A percentile compares a stretch with the other conserved stretches of the same genome.
Conservation (phyloP, 768 basidiomycete genomes). For the Pholiota conissans region DNA sequence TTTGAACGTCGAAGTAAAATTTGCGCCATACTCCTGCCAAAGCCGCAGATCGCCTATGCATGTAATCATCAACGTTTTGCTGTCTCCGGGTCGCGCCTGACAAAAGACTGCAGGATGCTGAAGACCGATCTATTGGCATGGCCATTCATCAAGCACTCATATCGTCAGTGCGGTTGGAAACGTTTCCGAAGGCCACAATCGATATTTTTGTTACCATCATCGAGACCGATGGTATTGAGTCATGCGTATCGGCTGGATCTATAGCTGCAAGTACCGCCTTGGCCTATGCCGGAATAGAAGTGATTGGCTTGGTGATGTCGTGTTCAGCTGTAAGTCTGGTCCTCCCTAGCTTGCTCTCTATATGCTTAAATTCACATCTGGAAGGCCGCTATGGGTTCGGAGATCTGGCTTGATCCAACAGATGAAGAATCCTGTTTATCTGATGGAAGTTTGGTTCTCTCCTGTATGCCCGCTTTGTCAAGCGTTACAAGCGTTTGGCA, state of each 20-base stretch:
- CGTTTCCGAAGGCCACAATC: slow-evolving; percentile 91
- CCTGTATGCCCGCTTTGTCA: slow-evolving; percentile 86
- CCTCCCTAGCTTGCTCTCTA: not conserved
- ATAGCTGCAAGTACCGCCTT: slow-evolving; percentile 90
- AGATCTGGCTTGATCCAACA: slow-evolving; percentile 81
- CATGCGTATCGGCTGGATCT: slow-evolving; percentile 82
- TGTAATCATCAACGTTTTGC: slow-evolving; percentile 45
- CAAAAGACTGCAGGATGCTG: slow-evolving; percentile 71
- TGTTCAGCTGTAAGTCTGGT: slow-evolving; percentile 66
- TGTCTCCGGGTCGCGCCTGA: slow-evolving; percentile 12
- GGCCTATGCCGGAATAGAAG: slow-evolving; percentile 90
- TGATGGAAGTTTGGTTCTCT: slow-evolving; percentile 69
- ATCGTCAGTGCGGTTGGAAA: slow-evolving; percentile 82
- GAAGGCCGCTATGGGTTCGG: slow-evolving; percentile 56
- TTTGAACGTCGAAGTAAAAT: slow-evolving; percentile 95
- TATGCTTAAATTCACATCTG: slow-evolving; percentile 4
- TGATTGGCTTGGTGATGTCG: slow-evolving; percentile 85
- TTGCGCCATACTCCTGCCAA: slow-evolving; percentile 87
- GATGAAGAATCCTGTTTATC: slow-evolving; percentile 61
- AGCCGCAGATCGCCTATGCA: slow-evolving; percentile 81
- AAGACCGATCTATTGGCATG: slow-evolving; percentile 82
- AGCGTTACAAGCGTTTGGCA: slow-evolving; percentile 88
- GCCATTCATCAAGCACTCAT: slow-evolving; percentile 84
- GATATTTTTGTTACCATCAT: slow-evolving; percentile 90
- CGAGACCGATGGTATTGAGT: slow-evolving; percentile 90